phyloP scores from a whole-genome alignment of 768 basidiomycete species.

The Boletus subparvulus region DNA sequence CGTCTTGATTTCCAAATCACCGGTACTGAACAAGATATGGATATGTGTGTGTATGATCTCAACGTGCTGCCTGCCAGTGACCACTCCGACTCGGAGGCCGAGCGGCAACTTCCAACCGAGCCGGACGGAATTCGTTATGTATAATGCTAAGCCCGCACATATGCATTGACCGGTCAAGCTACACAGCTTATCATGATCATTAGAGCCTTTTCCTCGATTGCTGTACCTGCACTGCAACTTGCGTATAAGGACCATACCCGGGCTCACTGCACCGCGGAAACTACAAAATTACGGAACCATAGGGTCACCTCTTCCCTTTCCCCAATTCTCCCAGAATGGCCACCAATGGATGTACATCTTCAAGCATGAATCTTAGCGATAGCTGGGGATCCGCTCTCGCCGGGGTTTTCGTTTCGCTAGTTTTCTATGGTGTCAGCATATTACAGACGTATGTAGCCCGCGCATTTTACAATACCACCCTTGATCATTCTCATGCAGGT shows the following conservation, averaged over 20 bases:
- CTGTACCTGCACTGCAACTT: no score
- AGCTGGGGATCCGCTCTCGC: slow-evolving; percentile 28
- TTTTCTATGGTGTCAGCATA: slow-evolving; percentile 26
- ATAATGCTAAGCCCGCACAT: no score
- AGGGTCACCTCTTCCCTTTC: neutral
- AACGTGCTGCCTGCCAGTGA: no score
- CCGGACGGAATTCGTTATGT: no score
- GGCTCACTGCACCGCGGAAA: neutral
- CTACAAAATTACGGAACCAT: slow-evolving; percentile 11
- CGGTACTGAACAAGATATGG: no score
- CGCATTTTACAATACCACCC: neutral
- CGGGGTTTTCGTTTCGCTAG: slow-evolving; percentile 17
- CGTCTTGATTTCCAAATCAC: no score
- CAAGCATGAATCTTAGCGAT: slow-evolving; percentile 5
- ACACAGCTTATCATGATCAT: no score
- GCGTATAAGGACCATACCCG: neutral
- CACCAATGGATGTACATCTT: neutral
- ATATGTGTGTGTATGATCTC: no score
- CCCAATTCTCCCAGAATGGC: slow-evolving; percentile 10
- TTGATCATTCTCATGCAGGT: slow-evolving; percentile 8
- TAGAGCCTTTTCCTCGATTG: no score
- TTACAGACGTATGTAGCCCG: slow-evolving; percentile 22
- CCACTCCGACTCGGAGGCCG: no score
- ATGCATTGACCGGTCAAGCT: no score
- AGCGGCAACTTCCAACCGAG: no score